Evolutionary conservation across 1,139 yeast genomes (phyloP).

Genomic region (Yamadazyma dendronema): DNA sequence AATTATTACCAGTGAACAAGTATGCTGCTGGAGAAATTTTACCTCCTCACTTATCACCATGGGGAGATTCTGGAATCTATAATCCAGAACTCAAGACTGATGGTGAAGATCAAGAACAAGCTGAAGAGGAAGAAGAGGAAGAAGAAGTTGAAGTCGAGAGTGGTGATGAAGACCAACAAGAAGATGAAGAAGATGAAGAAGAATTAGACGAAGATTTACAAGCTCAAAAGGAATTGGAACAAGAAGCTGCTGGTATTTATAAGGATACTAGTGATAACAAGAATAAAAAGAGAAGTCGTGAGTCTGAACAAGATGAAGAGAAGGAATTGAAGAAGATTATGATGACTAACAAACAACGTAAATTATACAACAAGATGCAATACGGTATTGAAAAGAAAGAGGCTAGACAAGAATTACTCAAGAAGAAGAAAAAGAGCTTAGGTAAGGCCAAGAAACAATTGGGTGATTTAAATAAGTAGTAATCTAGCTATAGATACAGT

Average conservation of each 20-base stretch:
- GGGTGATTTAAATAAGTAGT: constrained; percentile 27
- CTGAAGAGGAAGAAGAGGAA: constrained; percentile 34
- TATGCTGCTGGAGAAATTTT: constrained; percentile 94
- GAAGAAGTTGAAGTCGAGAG: constrained; percentile 50
- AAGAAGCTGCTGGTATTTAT: constrained; percentile 85
- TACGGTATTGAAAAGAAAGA: constrained; percentile 86
- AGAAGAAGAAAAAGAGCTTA: constrained; percentile 75
- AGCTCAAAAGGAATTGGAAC: constrained; percentile 78
- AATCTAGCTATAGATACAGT: too few species aligned
- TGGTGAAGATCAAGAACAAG: constrained; percentile 18
- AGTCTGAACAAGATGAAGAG: constrained; percentile 62
- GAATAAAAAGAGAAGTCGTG: constrained; percentile 30
- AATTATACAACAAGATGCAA: constrained; percentile 93
- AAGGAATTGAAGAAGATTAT: constrained; percentile 87
- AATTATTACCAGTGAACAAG: constrained; percentile 68
- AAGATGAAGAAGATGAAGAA: constrained; percentile 49
- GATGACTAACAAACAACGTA: constrained; percentile 97
- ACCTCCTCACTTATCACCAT: constrained; percentile 97
- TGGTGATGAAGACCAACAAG: constrained; percentile 52
- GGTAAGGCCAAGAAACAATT: constrained; percentile 64
- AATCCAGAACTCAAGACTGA: constrained; percentile 62
- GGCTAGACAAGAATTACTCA: constrained; percentile 68
- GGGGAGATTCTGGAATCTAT: constrained; percentile 95
- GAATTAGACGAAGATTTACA: constrained; percentile 69
- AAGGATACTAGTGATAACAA: constrained; percentile 17